Conservation (phyloP, 2,329 filamentous ascomycete genomes). For the Venturia aucupariae region DNA sequence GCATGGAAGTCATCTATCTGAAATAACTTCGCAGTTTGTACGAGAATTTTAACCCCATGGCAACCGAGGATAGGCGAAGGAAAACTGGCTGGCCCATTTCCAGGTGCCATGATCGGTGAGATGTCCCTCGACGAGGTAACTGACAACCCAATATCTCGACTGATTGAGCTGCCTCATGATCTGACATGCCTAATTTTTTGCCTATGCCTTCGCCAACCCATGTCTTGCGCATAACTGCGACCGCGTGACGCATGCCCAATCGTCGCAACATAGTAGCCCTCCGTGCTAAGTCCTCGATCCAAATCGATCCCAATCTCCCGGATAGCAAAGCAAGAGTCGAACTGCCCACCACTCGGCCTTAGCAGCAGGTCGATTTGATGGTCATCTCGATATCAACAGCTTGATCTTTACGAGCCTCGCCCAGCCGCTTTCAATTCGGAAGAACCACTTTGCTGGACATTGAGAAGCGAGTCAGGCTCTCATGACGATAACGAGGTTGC, state of each 20-base stretch:
- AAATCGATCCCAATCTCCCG: neutral
- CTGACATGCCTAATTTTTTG: neutral
- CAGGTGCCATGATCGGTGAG: neutral
- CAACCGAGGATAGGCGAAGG: neutral
- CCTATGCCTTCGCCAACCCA: constrained; percentile 1
- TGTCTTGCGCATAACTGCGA: neutral
- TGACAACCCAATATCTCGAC: neutral
- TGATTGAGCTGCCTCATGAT: neutral
- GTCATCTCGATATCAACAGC: neutral
- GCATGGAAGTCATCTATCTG: no score
- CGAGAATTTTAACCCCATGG: neutral
- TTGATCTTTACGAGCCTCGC: neutral
- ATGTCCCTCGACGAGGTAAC: neutral
- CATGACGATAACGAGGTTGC: neutral
- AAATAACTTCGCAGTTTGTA: no score
- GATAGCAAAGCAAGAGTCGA: neutral
- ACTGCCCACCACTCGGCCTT: neutral
- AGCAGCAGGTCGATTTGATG: neutral
- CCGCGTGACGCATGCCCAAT: neutral
- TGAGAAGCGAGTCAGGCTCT: neutral
- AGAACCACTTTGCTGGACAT: neutral
- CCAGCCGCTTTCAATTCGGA: neutral
- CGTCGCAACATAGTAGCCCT: neutral
- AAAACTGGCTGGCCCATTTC: neutral
- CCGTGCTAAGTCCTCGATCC: neutral